Percentiles rank a stretch among this genome's conserved stretches.
Conservation (phyloP, 2,329 filamentous ascomycete genomes). For the Xylariaceae sp. region DNA sequence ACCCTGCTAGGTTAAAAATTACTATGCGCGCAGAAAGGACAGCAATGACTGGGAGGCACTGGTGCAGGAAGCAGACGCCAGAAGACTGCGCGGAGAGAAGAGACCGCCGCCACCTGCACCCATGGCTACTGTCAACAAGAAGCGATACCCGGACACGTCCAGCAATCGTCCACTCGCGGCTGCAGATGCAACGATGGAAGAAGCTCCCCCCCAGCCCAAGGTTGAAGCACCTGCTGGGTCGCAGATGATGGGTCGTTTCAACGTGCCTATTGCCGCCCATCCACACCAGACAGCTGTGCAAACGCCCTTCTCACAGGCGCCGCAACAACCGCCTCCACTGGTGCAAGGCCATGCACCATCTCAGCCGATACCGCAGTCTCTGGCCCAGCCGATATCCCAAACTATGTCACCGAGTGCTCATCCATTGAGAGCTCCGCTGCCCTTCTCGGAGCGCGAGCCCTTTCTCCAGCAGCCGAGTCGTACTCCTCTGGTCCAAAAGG, state of each 20-base stretch:
- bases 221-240: conserved; percentile 31
- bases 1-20: conserved; percentile 55
- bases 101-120: conserved; percentile 53
- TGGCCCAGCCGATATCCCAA: conserved; percentile 31
- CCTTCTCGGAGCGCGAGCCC: conserved; percentile 37
- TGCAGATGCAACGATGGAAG: conserved; percentile 38
- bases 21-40: conserved; percentile 57
- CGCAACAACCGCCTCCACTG: conserved; percentile 17
- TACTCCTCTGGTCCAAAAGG: conserved; percentile 22
- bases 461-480: conserved; percentile 24
- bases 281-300: conserved; percentile 24
- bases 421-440: conserved; percentile 38
- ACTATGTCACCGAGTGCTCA: conserved; percentile 39
- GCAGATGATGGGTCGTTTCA: conserved; percentile 35
- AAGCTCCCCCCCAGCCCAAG: conserved; percentile 38
- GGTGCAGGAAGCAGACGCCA: conserved; percentile 52
- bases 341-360: conserved; percentile 18
- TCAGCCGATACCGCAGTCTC: conserved; percentile 26
- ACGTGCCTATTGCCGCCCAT: conserved; percentile 38
- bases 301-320: conserved; percentile 20
- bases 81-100: conserved; percentile 48
- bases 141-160: conserved; percentile 41
- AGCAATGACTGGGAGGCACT: conserved; percentile 54
- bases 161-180: conserved; percentile 41
- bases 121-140: conserved; percentile 40